Evolutionary conservation across 495 filamentous ascomycete genomes (phyloP).

Genomic region (Articulospora tetracladia): DNA sequence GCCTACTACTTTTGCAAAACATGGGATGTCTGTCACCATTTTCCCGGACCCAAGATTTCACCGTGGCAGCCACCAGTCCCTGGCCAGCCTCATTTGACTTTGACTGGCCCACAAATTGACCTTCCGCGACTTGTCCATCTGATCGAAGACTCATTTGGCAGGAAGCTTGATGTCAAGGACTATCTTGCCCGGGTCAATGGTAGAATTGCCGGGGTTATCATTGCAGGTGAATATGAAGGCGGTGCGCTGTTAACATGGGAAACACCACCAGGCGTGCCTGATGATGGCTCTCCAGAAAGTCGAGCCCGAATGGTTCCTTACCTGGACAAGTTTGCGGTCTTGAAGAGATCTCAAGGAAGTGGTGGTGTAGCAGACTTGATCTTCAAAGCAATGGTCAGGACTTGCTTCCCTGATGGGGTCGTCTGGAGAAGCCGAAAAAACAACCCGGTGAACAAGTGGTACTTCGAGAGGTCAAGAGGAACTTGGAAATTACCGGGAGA

Average conservation of each 20-base stretch:
- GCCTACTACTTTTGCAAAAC: constrained; percentile 80
- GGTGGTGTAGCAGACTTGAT: constrained; percentile 93
- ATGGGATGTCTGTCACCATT: constrained; percentile 82
- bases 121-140: constrained; percentile 76
- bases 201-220: constrained; percentile 82
- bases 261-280: constrained; percentile 54
- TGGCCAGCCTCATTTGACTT: constrained; percentile 46
- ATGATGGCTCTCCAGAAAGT: constrained; percentile 48
- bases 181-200: constrained; percentile 76
- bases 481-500: constrained; percentile 72
- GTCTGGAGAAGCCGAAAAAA: constrained; percentile 77
- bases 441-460: constrained; percentile 92
- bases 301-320: constrained; percentile 74
- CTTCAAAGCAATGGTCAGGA: constrained; percentile 90
- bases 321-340: constrained; percentile 95
- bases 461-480: constrained; percentile 85
- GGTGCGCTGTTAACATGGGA: constrained; percentile 97
- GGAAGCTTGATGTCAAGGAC: constrained; percentile 75
- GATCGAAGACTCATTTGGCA: constrained; percentile 91
- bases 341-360: constrained; percentile 81
- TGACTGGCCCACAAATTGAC: constrained; percentile 79
- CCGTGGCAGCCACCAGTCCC: constrained; percentile 64
- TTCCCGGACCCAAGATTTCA: constrained; percentile 62
- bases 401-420: constrained; percentile 77
- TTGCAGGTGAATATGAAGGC: constrained; percentile 96